Percentiles rank a stretch among this genome's conserved stretches.
These are phyloP conservation scores for Prunus persica DNA, from an alignment of 306 rosid genomes.

Conservation along the genomic window Prunus_persica_NCBIv2 NC_034016.1:11955501-11956000, in stretches of 20 bases:
- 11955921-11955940: constrained; percentile 20
- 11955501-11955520: constrained; percentile 6
- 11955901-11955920: constrained; percentile 21
- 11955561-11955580: background rate
- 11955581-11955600: background rate
- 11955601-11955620: background rate
- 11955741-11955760: constrained; percentile 27
- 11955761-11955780: constrained; percentile 46
- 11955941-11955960: constrained; percentile 36
- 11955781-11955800: constrained; percentile 30
- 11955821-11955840: constrained; percentile 30
- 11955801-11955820: constrained; percentile 16
- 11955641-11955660: no score
- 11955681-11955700: background rate
- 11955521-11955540: background rate
- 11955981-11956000: constrained; percentile 29
- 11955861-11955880: constrained; percentile 30
- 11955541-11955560: background rate
- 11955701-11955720: background rate
- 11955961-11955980: constrained; percentile 28
- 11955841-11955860: constrained; percentile 32
- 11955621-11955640: background rate
- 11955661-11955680: no score
- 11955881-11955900: constrained; percentile 27
- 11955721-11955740: constrained; percentile 30